A percentile compares a stretch with the other conserved stretches of the same genome.
phyloP scores from a whole-genome alignment of 2,329 filamentous ascomycete species.

The Colletotrichum lindemuthianum region DNA sequence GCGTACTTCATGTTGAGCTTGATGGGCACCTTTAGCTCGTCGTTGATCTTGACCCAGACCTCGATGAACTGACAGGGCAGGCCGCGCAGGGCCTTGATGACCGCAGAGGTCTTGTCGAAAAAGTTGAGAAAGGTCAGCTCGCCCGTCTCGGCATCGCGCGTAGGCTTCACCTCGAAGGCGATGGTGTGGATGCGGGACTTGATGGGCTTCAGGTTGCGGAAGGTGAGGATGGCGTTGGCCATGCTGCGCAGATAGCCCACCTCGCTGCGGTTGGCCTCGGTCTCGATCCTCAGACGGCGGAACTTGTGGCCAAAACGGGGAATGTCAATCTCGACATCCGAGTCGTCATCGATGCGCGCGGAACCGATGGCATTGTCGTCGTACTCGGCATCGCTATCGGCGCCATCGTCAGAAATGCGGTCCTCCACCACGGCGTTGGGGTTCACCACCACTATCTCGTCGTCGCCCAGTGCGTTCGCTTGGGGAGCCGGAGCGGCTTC shows the following conservation, averaged over 20 bases:
- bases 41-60: slow-evolving; percentile 46
- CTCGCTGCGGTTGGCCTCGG: slow-evolving; percentile 53
- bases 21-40: slow-evolving; percentile 6
- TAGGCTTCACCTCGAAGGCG: slow-evolving; percentile 52
- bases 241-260: slow-evolving; percentile 42
- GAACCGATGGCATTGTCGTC: slow-evolving; percentile 17
- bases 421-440: slow-evolving; percentile 4
- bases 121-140: slow-evolving; percentile 50
- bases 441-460: slow-evolving; percentile 28
- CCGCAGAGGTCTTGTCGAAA: slow-evolving; percentile 42
- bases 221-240: slow-evolving; percentile 49
- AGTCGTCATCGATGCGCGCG: slow-evolving; percentile 34
- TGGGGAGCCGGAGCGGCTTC: slow-evolving; percentile 43
- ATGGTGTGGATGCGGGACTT: slow-evolving; percentile 50
- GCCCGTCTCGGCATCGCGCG: slow-evolving; percentile 13
- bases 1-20: slow-evolving; percentile 32
- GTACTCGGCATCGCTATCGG: slow-evolving; percentile 15
- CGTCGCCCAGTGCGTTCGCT: slow-evolving; percentile 35
- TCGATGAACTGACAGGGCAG: slow-evolving; percentile 49
- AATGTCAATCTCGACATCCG: slow-evolving; percentile 44
- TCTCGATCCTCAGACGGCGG: slow-evolving; percentile 53
- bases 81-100: slow-evolving; percentile 44
- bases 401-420: slow-evolving; percentile 13
- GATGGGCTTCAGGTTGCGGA: slow-evolving; percentile 39
- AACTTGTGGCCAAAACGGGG: slow-evolving; percentile 51